Percentiles rank a stretch among this genome's conserved stretches.
phyloP scores from a whole-genome alignment of 2,329 filamentous ascomycete species.

The Penicillium sp. region DNA sequence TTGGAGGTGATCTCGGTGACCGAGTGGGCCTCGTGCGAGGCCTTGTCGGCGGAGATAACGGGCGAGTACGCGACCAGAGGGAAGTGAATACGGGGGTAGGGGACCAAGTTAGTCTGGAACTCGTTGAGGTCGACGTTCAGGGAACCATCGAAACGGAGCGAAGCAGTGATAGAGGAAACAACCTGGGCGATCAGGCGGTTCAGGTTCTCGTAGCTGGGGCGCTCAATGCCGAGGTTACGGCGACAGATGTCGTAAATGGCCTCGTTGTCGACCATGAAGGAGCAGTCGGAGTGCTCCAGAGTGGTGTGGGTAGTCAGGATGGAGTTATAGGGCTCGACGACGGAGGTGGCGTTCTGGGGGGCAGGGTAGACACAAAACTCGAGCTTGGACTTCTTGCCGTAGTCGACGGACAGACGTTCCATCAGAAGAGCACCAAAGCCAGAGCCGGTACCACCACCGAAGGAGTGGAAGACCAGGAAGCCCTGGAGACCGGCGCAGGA shows the following conservation, averaged over 20 bases:
- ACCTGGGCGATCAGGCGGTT: constrained; percentile 99
- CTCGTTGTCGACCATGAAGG: constrained; percentile 99
- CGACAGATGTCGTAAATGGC: constrained; percentile 99
- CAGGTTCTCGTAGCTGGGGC: constrained; percentile 97
- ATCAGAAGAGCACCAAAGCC: constrained; percentile 98
- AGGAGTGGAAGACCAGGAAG: constrained; percentile 99
- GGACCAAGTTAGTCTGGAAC: constrained; percentile 99
- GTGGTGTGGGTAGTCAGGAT: constrained; percentile 99
- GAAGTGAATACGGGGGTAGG: constrained; percentile 99
- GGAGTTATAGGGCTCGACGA: constrained; percentile 99
- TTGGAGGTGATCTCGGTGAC: constrained; percentile 98
- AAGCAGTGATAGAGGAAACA: constrained; percentile 97
- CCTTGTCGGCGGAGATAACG: constrained; percentile 92
- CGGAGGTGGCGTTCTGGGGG: constrained; percentile 93
- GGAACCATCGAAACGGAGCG: constrained; percentile 96
- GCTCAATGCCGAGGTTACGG: constrained; percentile 94
- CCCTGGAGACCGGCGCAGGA: constrained; percentile 98
- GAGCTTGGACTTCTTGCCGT: constrained; percentile 99
- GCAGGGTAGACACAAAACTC: constrained; percentile 99
- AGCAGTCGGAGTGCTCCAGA: constrained; percentile 98
- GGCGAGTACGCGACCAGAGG: constrained; percentile 95
- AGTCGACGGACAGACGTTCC: constrained; percentile 98
- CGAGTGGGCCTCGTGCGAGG: constrained; percentile 95
- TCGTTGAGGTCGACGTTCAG: constrained; percentile 99
- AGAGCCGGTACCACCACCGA: constrained; percentile 97